Conservation (phyloP, 163 green algal genomes). For the Chlorella variabilis region DNA sequence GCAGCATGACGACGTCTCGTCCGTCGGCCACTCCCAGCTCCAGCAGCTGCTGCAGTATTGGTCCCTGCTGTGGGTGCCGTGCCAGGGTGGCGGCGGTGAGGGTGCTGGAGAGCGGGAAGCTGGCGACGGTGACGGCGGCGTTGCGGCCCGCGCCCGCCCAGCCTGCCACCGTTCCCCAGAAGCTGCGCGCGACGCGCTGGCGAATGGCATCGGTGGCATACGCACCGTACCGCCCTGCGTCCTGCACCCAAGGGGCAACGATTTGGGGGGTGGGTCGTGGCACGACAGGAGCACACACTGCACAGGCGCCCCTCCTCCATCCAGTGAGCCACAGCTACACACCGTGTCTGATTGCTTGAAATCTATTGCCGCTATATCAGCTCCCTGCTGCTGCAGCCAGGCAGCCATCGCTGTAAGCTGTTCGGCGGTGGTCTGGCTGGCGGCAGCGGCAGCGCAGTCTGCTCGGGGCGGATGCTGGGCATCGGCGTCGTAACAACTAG, state of each 20-base stretch:
- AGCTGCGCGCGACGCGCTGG: slow-evolving; percentile 14
- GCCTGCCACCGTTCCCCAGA: slow-evolving; percentile 16
- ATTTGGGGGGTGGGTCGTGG: too few species aligned
- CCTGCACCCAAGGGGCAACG: slow-evolving; percentile 2
- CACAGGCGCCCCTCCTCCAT: too few species aligned
- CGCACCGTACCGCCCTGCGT: slow-evolving; percentile 40
- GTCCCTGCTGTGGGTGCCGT: slow-evolving; percentile 12
- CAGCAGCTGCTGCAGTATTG: slow-evolving; percentile 36
- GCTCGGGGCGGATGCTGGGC: too few species aligned
- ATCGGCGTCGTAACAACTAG: neutral
- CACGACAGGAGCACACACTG: neutral
- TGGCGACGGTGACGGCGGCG: slow-evolving; percentile 40
- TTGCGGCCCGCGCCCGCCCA: slow-evolving; percentile 1
- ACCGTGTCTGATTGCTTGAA: slow-evolving; percentile 29
- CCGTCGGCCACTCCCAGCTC: slow-evolving; percentile 66
- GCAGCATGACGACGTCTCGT: slow-evolving; percentile 64
- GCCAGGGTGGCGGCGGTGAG: slow-evolving; percentile 48
- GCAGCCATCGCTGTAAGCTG: neutral
- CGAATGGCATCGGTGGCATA: slow-evolving; percentile 33
- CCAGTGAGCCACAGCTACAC: too few species aligned
- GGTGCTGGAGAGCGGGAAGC: slow-evolving; percentile 43
- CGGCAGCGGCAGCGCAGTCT: neutral
- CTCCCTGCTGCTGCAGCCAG: slow-evolving; percentile 35
- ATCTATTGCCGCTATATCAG: slow-evolving; percentile 40
- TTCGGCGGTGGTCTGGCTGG: neutral